Evolutionary conservation across 202 grass and related monocot species (phyloP).

Genomic region (Dendrocalamus latiflorus): DNA sequence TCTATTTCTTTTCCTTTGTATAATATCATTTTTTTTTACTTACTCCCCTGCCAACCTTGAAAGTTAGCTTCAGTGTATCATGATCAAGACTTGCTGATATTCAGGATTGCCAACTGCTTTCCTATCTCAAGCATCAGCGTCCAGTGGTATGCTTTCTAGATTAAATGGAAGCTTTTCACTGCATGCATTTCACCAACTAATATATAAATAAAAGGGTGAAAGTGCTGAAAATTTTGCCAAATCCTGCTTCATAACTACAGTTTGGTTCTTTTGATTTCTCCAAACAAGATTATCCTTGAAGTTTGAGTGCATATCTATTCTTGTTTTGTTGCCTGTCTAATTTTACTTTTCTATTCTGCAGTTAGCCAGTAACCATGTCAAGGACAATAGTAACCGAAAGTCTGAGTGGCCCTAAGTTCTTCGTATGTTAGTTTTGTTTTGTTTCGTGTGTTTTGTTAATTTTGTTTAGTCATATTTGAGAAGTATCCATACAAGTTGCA

Average conservation of each 20-base stretch:
- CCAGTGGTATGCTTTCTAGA: conserved; percentile 12
- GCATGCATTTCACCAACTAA: conserved; percentile 1
- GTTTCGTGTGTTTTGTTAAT: not conserved
- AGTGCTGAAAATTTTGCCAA: not conserved
- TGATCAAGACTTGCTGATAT: not conserved
- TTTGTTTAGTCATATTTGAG: conserved; percentile 3
- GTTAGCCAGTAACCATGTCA: not conserved
- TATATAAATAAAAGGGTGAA: not conserved
- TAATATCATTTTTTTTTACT: not conserved
- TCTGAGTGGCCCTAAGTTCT: not conserved
- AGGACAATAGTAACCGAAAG: not conserved
- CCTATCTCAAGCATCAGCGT: not conserved
- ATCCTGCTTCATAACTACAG: not conserved
- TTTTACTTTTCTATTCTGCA: not conserved
- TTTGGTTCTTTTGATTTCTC: not conserved
- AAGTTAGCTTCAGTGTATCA: not conserved
- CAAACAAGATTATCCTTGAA: not conserved
- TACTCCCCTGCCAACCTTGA: conserved; percentile 9
- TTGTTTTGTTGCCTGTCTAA: not conserved
- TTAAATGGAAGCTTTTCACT: conserved; percentile 4
- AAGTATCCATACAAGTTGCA: not conserved
- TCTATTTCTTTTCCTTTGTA: conserved; percentile 19
- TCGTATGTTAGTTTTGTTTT: not conserved
- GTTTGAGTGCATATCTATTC: not conserved
- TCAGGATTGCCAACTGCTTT: not conserved